Base-by-base conservation (phyloP, 768 basidiomycete genomes). In the Boletus rubropictus region DNA sequence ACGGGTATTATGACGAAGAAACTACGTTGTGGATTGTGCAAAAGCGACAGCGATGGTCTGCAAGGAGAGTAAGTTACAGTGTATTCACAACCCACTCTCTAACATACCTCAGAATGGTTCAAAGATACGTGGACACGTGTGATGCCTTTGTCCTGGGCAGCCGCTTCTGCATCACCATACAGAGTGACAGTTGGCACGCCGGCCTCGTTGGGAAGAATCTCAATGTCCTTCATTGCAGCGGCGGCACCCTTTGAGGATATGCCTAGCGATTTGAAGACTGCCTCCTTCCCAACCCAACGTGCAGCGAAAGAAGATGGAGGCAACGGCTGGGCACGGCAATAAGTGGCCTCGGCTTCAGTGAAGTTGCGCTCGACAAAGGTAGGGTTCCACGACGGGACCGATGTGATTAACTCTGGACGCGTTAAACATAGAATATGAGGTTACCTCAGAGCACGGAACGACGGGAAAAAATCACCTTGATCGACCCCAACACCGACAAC, bases 241-340 rank as follows among this genome's bases (percentile, higher is more conserved):
- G 80, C 89, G 10, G 94, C 95, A 32, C 96, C 96, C 68, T 90
- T 87, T 4, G 89, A 92, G 17, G 83, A 71, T 36, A 92, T 86
- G 18, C 90, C 88, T 1, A 99, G 78, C 5, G 92, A 88, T 72
- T 98, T 98, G 83, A 98, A 97, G 44, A 87, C 82, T 3, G 94
- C 95, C 67, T 98, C 96, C 70, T 98, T 99, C 42, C 91, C 95
- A 24, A 80, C 89, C 95, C 96, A 99, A 46, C 94, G 87, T 29
- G 89, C 94, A 18, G 96, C 95, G 62, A 96, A 93, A 2, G 95
- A 97, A 7, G 96, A 86, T 1, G 78, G 68, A 15, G 89, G 82
- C 39, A 88, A 89, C 3, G 95, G 84, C 59, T 97, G 92, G n/a
- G 78, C 57, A 42, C 71, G 75, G 69, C 94, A 97, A 74, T 98